Conservation (phyloP, 768 basidiomycete species). For the Podaxis carcinomalis region DNA sequence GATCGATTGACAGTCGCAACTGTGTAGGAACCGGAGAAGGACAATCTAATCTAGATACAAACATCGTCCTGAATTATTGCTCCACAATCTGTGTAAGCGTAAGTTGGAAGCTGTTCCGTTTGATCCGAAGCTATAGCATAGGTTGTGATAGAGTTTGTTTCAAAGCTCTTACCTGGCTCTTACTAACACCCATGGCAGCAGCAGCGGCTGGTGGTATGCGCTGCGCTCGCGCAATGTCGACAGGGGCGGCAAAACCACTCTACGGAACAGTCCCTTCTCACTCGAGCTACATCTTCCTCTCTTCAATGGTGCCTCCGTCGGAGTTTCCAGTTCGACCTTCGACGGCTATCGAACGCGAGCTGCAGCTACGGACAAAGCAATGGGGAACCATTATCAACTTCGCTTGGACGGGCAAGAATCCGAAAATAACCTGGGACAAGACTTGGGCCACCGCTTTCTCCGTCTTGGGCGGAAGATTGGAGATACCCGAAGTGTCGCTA, state of each 20-base stretch:
- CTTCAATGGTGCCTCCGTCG: constrained; percentile 43
- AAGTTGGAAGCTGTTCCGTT: no score
- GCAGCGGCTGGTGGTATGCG: neutral
- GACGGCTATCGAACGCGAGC: constrained; percentile 45
- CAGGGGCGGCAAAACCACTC: constrained; percentile 20
- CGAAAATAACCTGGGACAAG: constrained; percentile 8
- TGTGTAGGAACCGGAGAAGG: neutral
- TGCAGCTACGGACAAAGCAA: constrained; percentile 38
- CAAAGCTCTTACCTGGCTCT: neutral
- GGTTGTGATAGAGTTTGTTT: no score
- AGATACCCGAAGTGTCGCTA: constrained; percentile 43
- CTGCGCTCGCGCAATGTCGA: neutral
- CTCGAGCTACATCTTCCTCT: constrained; percentile 51
- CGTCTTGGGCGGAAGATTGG: constrained; percentile 37
- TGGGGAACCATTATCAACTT: constrained; percentile 62
- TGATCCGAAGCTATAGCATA: no score
- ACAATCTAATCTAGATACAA: no score
- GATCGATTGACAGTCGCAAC: neutral
- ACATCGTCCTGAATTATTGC: no score
- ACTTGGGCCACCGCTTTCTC: constrained; percentile 51
- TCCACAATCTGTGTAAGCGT: no score
- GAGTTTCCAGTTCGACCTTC: constrained; percentile 42
- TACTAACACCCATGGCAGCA: neutral
- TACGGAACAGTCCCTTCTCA: constrained; percentile 53
- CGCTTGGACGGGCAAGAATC: constrained; percentile 36